Base-by-base conservation (phyloP, 1,284 basidiomycete species). In the Wolfiporia cocos region DNA sequence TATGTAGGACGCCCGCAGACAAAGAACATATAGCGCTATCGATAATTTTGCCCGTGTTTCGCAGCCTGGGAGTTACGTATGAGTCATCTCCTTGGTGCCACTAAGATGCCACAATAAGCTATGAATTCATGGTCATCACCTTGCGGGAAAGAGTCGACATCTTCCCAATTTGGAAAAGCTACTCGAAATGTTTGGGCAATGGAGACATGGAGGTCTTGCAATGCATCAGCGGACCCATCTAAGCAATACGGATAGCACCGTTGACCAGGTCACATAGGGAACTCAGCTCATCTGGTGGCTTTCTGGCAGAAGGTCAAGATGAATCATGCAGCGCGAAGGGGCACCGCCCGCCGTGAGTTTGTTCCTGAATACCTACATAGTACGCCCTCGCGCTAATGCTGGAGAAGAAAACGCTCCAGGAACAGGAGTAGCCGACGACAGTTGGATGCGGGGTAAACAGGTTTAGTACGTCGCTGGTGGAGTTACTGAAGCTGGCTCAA, bases 81-180 rank as follows among this genome's bases (percentile, higher is more conserved):
- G 26, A n/a, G n/a, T n/a, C n/a, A n/a, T n/a, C n/a, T n/a, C n/a
- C n/a, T n/a, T 15, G 36, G 5, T 5, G 4, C 5, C 5, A 9
- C 20, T 15, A 17, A 11, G 6, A 4, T 5, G 6, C 4, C 9
- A 17, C 17, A 4, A 14, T 17, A 18, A n/a, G 9, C n/a, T n/a
- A n/a, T n/a, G n/a, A n/a, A n/a, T n/a, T n/a, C n/a, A n/a, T n/a
- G n/a, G n/a, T n/a, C n/a, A 22, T 17, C 12, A 15, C 21, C 26
- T 28, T 7, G 34, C 59, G 58, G 12, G 57, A 52, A 19, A 57
- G 59, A 41, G 50, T 47, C n/a, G n/a, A n/a, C n/a, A n/a, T 12
- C 57, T 59, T 45, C 57, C 59, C n/a, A 48, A 59, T 23, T 44
- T 61, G 10, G 52, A 54, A n/a, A 48, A 46, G 26, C 50, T 61